phyloP scores from a whole-genome alignment of 1,139 yeast species.

The Hemisphaericaspora xylofermentans region DNA sequence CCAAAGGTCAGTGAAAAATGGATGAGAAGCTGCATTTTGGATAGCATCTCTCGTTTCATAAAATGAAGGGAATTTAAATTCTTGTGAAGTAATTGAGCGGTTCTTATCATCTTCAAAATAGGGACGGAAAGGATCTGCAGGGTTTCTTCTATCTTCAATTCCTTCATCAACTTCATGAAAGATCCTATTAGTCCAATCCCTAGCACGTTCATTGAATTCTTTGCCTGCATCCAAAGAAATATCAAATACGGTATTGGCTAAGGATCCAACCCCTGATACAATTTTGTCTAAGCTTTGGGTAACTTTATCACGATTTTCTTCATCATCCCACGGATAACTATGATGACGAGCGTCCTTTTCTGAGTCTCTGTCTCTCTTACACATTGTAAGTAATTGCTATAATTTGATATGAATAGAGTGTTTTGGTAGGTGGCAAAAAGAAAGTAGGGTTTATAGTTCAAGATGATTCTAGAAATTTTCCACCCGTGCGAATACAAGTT shows the following conservation, averaged over 20 bases:
- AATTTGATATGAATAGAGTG: not conserved
- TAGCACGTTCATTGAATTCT: constrained; percentile 25
- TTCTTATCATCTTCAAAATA: constrained; percentile 4
- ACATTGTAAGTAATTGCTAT: constrained; percentile 1
- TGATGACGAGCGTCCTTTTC: not conserved
- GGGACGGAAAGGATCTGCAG: not conserved
- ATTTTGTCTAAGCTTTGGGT: constrained; percentile 20
- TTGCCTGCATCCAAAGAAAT: constrained; percentile 25
- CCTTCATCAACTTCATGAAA: constrained; percentile 9
- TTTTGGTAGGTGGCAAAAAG: constrained; percentile 1
- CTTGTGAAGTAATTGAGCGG: not conserved
- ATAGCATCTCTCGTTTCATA: constrained; percentile 13
- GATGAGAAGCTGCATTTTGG: constrained; percentile 3
- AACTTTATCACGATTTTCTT: constrained; percentile 20
- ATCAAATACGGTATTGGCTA: constrained; percentile 17
- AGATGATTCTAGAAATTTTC: not conserved
- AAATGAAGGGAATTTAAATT: constrained; percentile 11
- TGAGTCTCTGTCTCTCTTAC: not conserved
- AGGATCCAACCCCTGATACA: constrained; percentile 14
- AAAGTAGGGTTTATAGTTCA: too few species aligned
- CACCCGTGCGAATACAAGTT: not conserved
- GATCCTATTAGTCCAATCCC: constrained; percentile 21
- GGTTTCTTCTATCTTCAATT: not conserved
- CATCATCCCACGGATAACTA: constrained; percentile 4
- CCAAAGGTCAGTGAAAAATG: constrained; percentile 12